phyloP scores from a whole-genome alignment of 2,329 filamentous ascomycete genomes.

The Fusarium haematococcum region DNA sequence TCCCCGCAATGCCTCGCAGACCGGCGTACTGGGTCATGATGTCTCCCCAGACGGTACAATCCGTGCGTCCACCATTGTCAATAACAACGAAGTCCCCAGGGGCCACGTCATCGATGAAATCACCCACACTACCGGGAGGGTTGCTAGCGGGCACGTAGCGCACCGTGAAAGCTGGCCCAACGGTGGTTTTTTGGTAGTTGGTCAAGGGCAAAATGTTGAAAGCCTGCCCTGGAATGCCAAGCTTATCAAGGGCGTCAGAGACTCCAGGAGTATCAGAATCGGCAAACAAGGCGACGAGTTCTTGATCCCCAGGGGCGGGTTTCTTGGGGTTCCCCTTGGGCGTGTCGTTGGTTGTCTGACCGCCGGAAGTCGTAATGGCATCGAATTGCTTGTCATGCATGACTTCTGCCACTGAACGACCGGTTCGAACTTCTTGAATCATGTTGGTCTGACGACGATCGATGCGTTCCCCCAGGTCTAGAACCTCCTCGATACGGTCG shows the following conservation, averaged over 20 bases:
- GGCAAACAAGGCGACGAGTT: neutral
- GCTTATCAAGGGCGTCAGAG: neutral
- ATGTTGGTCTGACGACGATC: neutral
- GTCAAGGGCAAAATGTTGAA: conserved; percentile 34
- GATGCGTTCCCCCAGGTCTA: neutral
- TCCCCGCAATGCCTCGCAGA: conserved; percentile 43
- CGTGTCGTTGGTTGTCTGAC: neutral
- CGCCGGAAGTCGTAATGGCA: neutral
- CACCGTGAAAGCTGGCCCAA: conserved; percentile 50
- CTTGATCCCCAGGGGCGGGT: neutral
- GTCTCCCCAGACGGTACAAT: conserved; percentile 52
- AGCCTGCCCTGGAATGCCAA: conserved; percentile 28
- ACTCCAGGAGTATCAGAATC: neutral
- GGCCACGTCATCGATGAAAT: conserved; percentile 14
- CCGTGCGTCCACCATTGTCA: conserved; percentile 48
- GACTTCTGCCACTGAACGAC: neutral
- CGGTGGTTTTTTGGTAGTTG: conserved; percentile 44
- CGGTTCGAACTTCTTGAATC: neutral
- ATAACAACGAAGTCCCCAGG: conserved; percentile 48
- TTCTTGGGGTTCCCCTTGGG: neutral
- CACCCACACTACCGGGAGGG: neutral
- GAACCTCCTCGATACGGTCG: neutral
- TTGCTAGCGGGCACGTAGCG: conserved; percentile 43
- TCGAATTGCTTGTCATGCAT: neutral
- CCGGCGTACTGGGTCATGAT: conserved; percentile 52